Evolutionary conservation across 352 stramenopile genomes (phyloP).

Genomic region (Globisporangium alternatum): DNA sequence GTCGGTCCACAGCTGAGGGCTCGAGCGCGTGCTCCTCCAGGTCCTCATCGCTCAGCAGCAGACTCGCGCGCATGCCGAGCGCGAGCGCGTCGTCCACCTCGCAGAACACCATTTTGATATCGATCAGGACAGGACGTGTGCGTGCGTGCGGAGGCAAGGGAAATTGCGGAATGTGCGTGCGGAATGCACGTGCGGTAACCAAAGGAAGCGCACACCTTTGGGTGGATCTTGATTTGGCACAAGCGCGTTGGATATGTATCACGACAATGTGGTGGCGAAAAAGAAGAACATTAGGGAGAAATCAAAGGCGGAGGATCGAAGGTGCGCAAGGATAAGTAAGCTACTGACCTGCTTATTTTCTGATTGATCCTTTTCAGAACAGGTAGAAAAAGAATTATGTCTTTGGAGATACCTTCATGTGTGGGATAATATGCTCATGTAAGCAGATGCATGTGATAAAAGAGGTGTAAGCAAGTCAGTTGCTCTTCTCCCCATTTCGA

Average conservation of each 20-base stretch:
- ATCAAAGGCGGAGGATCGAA: too few relatives aligned
- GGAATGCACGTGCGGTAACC: conserved; percentile 1
- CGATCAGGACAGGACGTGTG: background rate
- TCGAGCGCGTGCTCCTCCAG: conserved; percentile 35
- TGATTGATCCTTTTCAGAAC: too few relatives aligned
- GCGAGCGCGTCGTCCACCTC: conserved; percentile 16
- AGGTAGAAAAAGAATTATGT: background rate
- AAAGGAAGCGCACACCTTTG: background rate
- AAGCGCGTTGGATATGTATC: background rate
- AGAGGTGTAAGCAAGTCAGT: background rate
- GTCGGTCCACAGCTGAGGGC: conserved; percentile 28
- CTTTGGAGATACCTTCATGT: background rate
- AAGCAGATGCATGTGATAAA: background rate
- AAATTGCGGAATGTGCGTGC: conserved; percentile 11
- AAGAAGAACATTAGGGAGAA: too few relatives aligned
- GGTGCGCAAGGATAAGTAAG: too few relatives aligned
- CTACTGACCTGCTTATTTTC: too few relatives aligned
- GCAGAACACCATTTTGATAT: conserved; percentile 11
- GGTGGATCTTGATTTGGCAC: background rate
- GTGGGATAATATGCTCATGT: too few relatives aligned
- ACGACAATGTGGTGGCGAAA: too few relatives aligned
- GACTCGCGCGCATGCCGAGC: conserved; percentile 10
- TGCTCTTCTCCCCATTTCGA: background rate
- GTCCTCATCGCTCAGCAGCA: conserved; percentile 29
- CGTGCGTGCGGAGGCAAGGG: background rate